Evolutionary conservation across 495 filamentous ascomycete species (phyloP), one percentile per base, ranked within the genome.

Genomic region (Immersiella caudata): DNA sequence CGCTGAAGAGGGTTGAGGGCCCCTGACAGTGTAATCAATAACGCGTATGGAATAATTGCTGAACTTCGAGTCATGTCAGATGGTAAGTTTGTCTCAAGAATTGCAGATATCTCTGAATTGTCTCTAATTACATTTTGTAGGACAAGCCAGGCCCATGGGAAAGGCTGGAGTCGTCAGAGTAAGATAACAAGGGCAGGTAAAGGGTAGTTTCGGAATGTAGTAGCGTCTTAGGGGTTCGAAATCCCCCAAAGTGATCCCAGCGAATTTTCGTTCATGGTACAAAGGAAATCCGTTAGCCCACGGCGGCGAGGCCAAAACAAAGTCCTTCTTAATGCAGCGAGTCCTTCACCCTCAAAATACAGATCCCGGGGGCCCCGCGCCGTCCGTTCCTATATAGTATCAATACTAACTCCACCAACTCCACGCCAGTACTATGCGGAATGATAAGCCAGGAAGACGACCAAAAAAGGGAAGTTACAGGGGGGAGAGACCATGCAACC

Each of bases 321-420:
- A 27, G 35, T 8, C 49, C 7, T 54, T 25, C 52, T 11, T 52
- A 14, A 61, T 46, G 54, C 25, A 21, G 52, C n/a, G 20, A 26
- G 2, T 18, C 63, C 20, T 22, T 40, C 73, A 59, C 20, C 61
- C 40, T 60, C 66, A 67, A 69, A 65, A 71, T 68, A 74, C 69
- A 74, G 57, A 59, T 60, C 66, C 51, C 60, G 63, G 16, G 52
- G 60, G 62, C 8, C 57, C 60, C 52, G 29, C 24, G 29, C 50
- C 67, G 21, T 57, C 73, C 49, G 36, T 59, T 60, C 52, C 22
- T 70, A 70, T 76, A 73, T 59, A 33, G 26, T 59, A 73, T 70
- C 69, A 74, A 81, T 80, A 77, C 74, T 69, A 69, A 76, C 75
- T 72, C 76, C 76, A 68, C 76, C 75, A 76, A 80, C 71, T 78